Conservation (phyloP, 306 rosid genomes). For the Amphicarpaea edgeworthii region DNA sequence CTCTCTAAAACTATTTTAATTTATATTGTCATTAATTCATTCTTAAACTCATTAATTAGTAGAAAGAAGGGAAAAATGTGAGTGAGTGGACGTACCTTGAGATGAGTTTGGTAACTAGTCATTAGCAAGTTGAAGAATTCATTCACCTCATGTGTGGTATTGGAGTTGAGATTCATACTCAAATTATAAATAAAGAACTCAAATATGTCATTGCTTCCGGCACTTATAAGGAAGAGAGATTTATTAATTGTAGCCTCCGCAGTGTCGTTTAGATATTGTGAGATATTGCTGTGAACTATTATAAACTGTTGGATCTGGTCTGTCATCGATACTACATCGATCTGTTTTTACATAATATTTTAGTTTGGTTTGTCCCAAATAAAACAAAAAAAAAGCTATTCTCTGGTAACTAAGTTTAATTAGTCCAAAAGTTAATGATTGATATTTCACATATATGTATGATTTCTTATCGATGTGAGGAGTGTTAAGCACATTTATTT, state of each 20-base stretch:
- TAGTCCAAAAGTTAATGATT: too few relatives aligned
- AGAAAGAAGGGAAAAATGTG: background rate
- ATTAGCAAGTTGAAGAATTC: background rate
- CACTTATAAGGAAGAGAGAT: constrained; percentile 38
- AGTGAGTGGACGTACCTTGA: constrained; percentile 4
- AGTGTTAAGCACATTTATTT: too few relatives aligned
- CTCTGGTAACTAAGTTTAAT: too few relatives aligned
- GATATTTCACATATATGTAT: too few relatives aligned
- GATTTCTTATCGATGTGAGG: too few relatives aligned
- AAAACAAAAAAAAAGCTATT: too few relatives aligned
- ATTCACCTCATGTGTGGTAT: background rate
- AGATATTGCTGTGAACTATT: constrained; percentile 7
- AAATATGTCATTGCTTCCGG: constrained; percentile 37
- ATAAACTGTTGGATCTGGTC: constrained; percentile 29
- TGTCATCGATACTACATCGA: constrained; percentile 19
- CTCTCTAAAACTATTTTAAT: too few relatives aligned
- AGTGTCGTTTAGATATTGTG: background rate
- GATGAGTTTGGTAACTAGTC: background rate
- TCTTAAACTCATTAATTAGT: too few relatives aligned
- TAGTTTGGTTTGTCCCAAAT: too few relatives aligned
- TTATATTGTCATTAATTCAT: too few relatives aligned
- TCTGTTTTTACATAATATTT: too few relatives aligned
- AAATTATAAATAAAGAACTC: constrained; percentile 4
- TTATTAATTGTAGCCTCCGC: constrained; percentile 12
- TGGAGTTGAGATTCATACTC: background rate